These are phyloP conservation scores for Russula foetens DNA, from an alignment of 768 basidiomycete genomes.

Conservation along the genomic window DNA sequence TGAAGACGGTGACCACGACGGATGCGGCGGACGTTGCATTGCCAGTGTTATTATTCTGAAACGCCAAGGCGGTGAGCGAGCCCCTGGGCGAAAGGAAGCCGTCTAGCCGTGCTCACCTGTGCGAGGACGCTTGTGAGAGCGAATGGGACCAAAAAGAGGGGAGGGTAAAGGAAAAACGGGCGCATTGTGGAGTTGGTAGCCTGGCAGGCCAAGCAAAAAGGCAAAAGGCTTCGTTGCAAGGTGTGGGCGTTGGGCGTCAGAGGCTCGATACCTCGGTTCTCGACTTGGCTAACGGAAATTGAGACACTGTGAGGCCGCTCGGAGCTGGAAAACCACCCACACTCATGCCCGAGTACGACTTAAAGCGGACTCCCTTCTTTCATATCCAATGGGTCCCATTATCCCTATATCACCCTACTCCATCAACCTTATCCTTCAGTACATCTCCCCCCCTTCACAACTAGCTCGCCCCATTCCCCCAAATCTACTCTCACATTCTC, in stretches of 20 bases:
- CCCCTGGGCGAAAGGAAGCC: neutral
- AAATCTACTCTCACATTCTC: slow-evolving; percentile 50
- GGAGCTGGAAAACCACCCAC: too few species aligned
- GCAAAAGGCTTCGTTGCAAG: too few species aligned
- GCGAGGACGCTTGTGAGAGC: slow-evolving; percentile 25
- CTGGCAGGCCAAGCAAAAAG: too few species aligned
- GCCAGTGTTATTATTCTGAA: slow-evolving; percentile 7
- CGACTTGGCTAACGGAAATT: neutral
- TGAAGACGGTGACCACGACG: slow-evolving; percentile 14
- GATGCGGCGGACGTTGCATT: slow-evolving; percentile 8
- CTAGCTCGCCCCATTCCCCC: slow-evolving; percentile 45
- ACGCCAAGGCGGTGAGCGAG: neutral
- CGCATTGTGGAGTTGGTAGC: neutral
- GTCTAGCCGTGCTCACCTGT: slow-evolving; percentile 24
- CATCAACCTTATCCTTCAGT: slow-evolving; percentile 44
- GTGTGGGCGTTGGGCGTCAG: too few species aligned
- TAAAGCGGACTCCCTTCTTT: neutral
- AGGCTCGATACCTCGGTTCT: too few species aligned
- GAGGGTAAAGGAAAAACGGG: slow-evolving; percentile 8
- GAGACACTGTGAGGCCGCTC: too few species aligned
- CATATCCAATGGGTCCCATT: slow-evolving; percentile 29
- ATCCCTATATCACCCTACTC: slow-evolving; percentile 31
- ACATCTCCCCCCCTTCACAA: slow-evolving; percentile 45
- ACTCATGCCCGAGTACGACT: neutral
- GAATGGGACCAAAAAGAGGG: slow-evolving; percentile 30